Evolutionary conservation across 108 stramenopile genomes (phyloP).

Genomic region (Discostella stelligeroides): DNA sequence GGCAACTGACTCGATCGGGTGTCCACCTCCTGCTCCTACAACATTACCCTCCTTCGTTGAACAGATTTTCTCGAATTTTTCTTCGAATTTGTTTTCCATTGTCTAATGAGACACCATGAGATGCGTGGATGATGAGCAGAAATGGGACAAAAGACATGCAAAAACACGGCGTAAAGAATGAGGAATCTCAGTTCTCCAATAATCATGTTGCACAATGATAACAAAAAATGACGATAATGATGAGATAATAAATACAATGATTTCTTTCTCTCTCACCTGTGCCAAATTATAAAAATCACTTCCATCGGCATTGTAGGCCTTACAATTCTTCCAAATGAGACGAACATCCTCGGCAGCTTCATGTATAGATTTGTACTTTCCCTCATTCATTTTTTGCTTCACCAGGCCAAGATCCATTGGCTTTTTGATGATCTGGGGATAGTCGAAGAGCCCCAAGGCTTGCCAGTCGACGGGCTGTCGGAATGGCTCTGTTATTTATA

Average conservation of each 20-base stretch:
- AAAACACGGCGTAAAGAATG: neutral
- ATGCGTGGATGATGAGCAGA: neutral
- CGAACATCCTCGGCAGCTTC: conserved; percentile 92
- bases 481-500: conserved; percentile 83
- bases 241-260: too few species aligned
- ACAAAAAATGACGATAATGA: too few species aligned
- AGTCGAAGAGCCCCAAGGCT: conserved; percentile 89
- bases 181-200: neutral
- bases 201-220: too few species aligned
- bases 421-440: conserved; percentile 91
- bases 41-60: conserved; percentile 30
- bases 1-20: neutral
- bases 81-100: conserved; percentile 81
- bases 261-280: conserved; percentile 18
- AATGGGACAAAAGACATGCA: too few species aligned
- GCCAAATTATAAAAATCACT: conserved; percentile 86
- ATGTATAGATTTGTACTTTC: conserved; percentile 74
- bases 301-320: conserved; percentile 95
- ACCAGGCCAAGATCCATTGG: conserved; percentile 97
- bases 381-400: conserved; percentile 73
- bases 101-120: conserved; percentile 28
- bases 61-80: conserved; percentile 64
- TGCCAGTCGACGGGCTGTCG: conserved; percentile 97
- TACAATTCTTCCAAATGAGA: conserved; percentile 94
- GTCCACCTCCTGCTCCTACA: neutral